Percentiles rank a stretch among this genome's conserved stretches.
These are phyloP conservation scores for Paramecium sonneborni DNA, from an alignment of 73 alveolate genomes.

Conservation along the genomic window DNA sequence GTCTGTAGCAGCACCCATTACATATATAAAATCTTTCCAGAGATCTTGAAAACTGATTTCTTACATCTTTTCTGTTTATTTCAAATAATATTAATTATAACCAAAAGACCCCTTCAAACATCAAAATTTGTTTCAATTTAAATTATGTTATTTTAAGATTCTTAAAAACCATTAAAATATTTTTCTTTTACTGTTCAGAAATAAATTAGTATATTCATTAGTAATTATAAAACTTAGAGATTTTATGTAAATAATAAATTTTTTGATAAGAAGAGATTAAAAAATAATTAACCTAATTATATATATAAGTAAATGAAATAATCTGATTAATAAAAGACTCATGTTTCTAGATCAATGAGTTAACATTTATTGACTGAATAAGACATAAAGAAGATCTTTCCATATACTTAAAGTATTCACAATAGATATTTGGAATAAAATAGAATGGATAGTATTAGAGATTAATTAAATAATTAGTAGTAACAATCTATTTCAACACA, in stretches of 20 bases:
- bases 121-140: not conserved
- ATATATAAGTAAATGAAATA: not conserved
- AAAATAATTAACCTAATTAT: not conserved
- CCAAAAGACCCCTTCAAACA: not conserved
- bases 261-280: not conserved
- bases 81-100: not conserved
- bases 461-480: not conserved
- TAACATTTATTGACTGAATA: not conserved
- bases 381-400: not conserved
- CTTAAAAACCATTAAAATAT: too few species aligned
- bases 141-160: too few species aligned
- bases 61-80: not conserved
- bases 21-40: not conserved
- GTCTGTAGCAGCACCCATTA: not conserved
- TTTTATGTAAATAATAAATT: not conserved
- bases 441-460: constrained; percentile 1
- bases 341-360: constrained; percentile 9
- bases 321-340: not conserved
- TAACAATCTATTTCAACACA: not conserved
- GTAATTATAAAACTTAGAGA: too few species aligned
- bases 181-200: too few species aligned
- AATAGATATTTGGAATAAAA: constrained; percentile 30
- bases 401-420: not conserved
- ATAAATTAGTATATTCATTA: too few species aligned
- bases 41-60: not conserved